Percentiles rank a stretch among this genome's conserved stretches.
Conservation (phyloP, 2,329 filamentous ascomycete species). For the Karstenula rhodostoma region DNA sequence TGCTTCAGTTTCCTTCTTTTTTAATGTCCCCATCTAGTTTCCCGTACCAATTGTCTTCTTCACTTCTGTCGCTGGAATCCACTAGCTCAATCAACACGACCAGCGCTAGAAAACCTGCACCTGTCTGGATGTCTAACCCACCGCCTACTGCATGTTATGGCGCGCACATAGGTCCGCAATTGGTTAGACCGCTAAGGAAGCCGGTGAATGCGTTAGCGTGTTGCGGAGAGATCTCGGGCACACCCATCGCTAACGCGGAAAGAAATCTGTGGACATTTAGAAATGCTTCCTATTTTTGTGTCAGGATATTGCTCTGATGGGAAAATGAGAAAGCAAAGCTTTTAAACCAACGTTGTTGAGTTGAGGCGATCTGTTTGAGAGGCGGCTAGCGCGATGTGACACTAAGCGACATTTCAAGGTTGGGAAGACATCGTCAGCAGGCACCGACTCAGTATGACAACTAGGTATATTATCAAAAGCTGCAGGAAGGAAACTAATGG, state of each 20-base stretch:
- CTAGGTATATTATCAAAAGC: neutral
- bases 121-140: slow-evolving; percentile 58
- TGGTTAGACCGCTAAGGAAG: neutral
- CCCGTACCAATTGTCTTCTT: neutral
- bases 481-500: neutral
- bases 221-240: neutral
- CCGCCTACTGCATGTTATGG: slow-evolving; percentile 62
- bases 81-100: slow-evolving; percentile 54
- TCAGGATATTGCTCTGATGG: too few species aligned
- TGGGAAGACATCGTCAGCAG: neutral
- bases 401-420: neutral
- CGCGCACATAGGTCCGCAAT: neutral
- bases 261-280: too few species aligned
- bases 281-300: too few species aligned
- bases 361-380: neutral
- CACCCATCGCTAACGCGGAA: too few species aligned
- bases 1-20: neutral
- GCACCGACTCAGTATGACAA: neutral
- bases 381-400: too few species aligned
- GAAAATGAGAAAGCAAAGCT: neutral
- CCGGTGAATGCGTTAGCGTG: neutral
- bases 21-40: neutral
- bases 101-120: slow-evolving; percentile 55
- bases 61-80: neutral
- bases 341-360: neutral